Base-by-base conservation (phyloP, 805 yeast species). In the Zygosaccharomyces rouxii region DNA sequence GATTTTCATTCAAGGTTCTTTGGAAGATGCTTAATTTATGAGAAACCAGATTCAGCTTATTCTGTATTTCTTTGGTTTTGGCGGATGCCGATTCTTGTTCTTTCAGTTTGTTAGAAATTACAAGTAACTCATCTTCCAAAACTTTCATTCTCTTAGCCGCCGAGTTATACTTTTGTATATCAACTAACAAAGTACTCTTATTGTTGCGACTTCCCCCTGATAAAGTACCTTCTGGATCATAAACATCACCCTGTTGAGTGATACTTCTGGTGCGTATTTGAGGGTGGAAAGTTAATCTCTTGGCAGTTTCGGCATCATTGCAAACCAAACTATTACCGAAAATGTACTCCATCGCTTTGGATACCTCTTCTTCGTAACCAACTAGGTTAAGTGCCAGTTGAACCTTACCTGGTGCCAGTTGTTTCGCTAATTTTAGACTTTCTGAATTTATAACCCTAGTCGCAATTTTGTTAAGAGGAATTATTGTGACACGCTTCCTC, bases 191-290 rank as follows among this genome's bases (percentile, higher is more conserved):
- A 0, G 89, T 77, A 1, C 79, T 74, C 13, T 78, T 70, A 42
- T 73, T 72, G 53, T 75, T 81, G 56, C 92, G 76, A 18, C 95
- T 83, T n/a, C 98, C 98, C 42, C 99, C 99, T 1, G 97, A 86
- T 23, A 94, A 72, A 6, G 96, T 87, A 13, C 99, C 99, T 55
- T 85, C 89, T 0, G 99, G 99, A 63, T 94, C 99, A 68, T 90
- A 94, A 9, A 84, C 78, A 65, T 94, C 99, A 44, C 99, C 99
- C 46, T 89, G 90, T 29, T 86, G 65, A 0, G 99, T 94, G 13
- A 95, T 89, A 26, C 95, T 83, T 58, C 89, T 81, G 0, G 90
- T 75, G 53, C 88, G 76, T 13, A 92, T 81, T 47, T 80, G 77
- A 0, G 92, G 94, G 63, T 90, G 82, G 64, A 89, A 89, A 0